These are phyloP conservation scores for Candida xiaguanensis DNA, from an alignment of 805 yeast genomes.

Conservation along the genomic window DNA sequence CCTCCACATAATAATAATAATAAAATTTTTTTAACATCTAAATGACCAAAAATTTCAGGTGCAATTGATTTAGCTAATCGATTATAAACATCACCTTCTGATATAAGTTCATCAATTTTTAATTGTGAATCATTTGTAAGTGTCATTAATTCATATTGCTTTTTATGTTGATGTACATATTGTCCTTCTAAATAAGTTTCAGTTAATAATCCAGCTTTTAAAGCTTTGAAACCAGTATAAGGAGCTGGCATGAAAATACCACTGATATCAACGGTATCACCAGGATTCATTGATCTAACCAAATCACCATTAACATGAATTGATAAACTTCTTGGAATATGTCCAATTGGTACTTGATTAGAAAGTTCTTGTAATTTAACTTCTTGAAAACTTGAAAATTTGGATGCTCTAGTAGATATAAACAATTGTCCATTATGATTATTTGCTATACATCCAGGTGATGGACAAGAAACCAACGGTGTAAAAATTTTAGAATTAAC, in stretches of 20 bases:
- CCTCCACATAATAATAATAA: conserved; percentile 88
- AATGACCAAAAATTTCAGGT: conserved; percentile 94
- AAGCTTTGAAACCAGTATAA: conserved; percentile 90
- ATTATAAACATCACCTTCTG: conserved; percentile 70
- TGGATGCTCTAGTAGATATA: conserved; percentile 93
- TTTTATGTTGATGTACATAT: conserved; percentile 79
- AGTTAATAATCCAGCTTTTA: conserved; percentile 88
- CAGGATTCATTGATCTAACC: conserved; percentile 85
- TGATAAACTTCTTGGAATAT: conserved; percentile 84
- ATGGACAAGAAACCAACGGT: conserved; percentile 85
- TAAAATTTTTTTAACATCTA: conserved; percentile 89
- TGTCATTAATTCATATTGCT: conserved; percentile 69
- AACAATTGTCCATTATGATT: conserved; percentile 84
- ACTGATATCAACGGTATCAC: conserved; percentile 89
- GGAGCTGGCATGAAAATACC: conserved; percentile 94
- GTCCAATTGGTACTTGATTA: conserved; percentile 96
- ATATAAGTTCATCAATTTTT: conserved; percentile 52
- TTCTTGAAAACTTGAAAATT: conserved; percentile 93
- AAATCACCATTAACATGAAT: conserved; percentile 90
- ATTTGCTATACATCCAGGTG: conserved; percentile 73
- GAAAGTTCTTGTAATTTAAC: conserved; percentile 92
- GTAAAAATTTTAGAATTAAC: conserved; percentile 78
- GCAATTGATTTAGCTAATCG: conserved; percentile 86
- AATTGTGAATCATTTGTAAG: conserved; percentile 53
- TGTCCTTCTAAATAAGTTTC: conserved; percentile 93